Conservation (phyloP, 2,329 filamentous ascomycete species). For the Mycosphaerella arachidis region DNA sequence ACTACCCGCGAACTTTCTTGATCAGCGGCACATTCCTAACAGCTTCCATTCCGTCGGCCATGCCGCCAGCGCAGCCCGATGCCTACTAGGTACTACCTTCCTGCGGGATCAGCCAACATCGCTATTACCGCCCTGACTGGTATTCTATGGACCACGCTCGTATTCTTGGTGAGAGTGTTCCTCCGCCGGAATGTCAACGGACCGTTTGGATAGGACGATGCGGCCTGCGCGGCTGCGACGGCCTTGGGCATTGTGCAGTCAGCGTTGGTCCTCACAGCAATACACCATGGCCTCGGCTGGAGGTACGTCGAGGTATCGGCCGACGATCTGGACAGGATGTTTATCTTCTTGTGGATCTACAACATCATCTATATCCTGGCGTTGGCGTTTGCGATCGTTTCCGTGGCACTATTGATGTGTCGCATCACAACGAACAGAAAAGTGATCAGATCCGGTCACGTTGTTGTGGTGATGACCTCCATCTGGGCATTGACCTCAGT, state of each 20-base stretch:
- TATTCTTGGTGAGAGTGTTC: slow-evolving; percentile 27
- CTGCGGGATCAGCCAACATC: slow-evolving; percentile 19
- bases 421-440: slow-evolving; percentile 21
- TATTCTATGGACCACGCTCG: slow-evolving; percentile 23
- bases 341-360: slow-evolving; percentile 18
- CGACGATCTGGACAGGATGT: slow-evolving; percentile 5
- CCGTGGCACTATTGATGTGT: slow-evolving; percentile 24
- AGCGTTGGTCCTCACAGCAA: slow-evolving; percentile 16
- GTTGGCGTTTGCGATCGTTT: slow-evolving; percentile 22
- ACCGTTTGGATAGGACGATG: slow-evolving; percentile 28
- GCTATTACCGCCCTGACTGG: slow-evolving; percentile 22
- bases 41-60: neutral
- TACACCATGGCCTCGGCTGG: slow-evolving; percentile 23
- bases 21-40: neutral
- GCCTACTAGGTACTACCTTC: slow-evolving; percentile 20
- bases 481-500: slow-evolving; percentile 19
- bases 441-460: slow-evolving; percentile 19
- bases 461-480: slow-evolving; percentile 11
- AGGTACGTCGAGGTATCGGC: neutral
- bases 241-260: slow-evolving; percentile 19
- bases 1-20: neutral
- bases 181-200: slow-evolving; percentile 29
- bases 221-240: slow-evolving; percentile 24
- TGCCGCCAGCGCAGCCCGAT: neutral
- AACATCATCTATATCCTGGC: slow-evolving; percentile 19